These are phyloP conservation scores for Stachybotrys chlorohalonatus DNA, from an alignment of 2,329 filamentous ascomycete genomes.

Conservation along the genomic window DNA sequence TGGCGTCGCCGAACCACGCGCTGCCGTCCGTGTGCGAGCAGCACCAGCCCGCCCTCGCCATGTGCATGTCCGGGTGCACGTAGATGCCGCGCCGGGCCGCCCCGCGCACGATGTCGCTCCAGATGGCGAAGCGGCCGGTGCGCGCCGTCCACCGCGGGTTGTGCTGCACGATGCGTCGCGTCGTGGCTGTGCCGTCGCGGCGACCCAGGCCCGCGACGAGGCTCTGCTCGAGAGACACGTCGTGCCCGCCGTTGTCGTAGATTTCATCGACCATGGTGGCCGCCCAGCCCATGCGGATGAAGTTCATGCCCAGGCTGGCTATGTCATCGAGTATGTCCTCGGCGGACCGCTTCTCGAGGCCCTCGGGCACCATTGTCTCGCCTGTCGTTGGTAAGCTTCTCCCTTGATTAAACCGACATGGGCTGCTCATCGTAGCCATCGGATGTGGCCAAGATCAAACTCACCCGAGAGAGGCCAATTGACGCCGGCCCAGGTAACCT, in stretches of 20 bases:
- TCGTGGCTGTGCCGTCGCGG: constrained; percentile 36
- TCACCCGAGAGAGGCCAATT: constrained; percentile 9
- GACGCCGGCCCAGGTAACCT: constrained; percentile 21
- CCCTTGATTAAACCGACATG: neutral
- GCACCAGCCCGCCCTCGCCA: constrained; percentile 32
- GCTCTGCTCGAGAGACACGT: constrained; percentile 27
- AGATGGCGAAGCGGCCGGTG: constrained; percentile 9
- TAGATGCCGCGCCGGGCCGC: constrained; percentile 21
- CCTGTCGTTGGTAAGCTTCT: constrained; percentile 15
- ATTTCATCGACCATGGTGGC: constrained; percentile 47
- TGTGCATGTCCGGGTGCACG: constrained; percentile 31
- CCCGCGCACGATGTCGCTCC: constrained; percentile 6
- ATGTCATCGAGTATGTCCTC: constrained; percentile 38
- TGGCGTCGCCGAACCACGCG: constrained; percentile 45
- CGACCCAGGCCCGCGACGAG: constrained; percentile 31
- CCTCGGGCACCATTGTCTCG: constrained; percentile 47
- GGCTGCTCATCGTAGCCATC: neutral
- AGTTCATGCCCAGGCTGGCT: constrained; percentile 42
- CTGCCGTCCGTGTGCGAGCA: constrained; percentile 41
- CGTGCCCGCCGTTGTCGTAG: constrained; percentile 25
- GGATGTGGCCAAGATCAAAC: neutral
- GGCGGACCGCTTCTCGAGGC: constrained; percentile 42
- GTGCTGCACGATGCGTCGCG: constrained; percentile 34
- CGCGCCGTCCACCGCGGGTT: constrained; percentile 31
- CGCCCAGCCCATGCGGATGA: constrained; percentile 45